Evolutionary conservation across 2,329 filamentous ascomycete species (phyloP).

Genomic region (Cadophora luteo-olivacea): DNA sequence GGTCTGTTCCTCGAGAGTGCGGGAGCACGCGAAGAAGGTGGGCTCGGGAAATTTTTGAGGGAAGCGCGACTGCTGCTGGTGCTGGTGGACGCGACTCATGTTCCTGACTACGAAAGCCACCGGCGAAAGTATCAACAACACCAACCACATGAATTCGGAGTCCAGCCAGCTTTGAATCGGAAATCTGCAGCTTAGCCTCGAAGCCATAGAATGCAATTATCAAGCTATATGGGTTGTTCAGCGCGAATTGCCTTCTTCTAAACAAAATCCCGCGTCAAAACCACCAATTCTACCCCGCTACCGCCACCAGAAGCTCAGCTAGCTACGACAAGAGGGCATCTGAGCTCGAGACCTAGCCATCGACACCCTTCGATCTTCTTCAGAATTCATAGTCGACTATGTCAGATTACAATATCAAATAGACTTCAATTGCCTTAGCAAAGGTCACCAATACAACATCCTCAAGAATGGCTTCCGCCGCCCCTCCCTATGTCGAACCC

Average conservation of each 20-base stretch:
- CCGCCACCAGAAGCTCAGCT: background rate
- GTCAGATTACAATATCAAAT: no score
- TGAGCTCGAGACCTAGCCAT: background rate
- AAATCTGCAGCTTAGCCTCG: background rate
- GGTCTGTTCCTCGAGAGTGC: background rate
- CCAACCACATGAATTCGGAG: background rate
- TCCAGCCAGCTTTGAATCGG: background rate
- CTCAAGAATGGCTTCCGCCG: background rate
- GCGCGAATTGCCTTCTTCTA: background rate
- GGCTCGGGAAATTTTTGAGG: background rate
- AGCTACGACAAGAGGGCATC: background rate
- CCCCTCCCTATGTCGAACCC: conserved; percentile 28
- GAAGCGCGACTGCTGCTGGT: conserved; percentile 3
- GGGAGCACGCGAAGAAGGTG: background rate
- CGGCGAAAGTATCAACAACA: background rate
- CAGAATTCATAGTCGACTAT: no score
- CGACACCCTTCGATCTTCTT: background rate
- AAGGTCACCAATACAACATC: no score
- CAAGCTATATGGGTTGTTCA: no score
- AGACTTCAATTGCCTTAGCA: no score
- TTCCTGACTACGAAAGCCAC: background rate
- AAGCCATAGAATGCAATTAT: no score
- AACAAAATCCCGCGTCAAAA: background rate
- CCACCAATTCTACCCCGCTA: background rate
- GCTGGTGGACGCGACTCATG: conserved; percentile 12